phyloP scores from a whole-genome alignment of 2,329 filamentous ascomycete genomes.

The Neocucurbitaria cava region DNA sequence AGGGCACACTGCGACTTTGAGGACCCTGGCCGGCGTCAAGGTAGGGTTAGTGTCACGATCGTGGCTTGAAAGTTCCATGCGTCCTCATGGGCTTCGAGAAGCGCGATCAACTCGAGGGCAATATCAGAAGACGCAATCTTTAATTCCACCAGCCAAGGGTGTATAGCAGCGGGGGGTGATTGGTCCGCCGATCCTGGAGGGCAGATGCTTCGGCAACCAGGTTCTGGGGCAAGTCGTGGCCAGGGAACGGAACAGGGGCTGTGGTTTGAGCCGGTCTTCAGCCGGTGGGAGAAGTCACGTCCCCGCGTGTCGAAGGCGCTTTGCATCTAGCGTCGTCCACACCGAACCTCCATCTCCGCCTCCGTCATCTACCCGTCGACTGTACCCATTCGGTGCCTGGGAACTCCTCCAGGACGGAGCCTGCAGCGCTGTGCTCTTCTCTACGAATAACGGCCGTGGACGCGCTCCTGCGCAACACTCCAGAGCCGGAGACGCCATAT shows the following conservation, averaged over 20 bases:
- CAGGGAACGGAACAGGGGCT: not conserved
- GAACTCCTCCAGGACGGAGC: slow-evolving; percentile 26
- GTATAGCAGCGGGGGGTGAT: slow-evolving; percentile 23
- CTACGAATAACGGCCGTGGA: slow-evolving; percentile 18
- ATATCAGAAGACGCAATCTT: slow-evolving; percentile 41
- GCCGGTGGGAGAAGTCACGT: slow-evolving; percentile 13
- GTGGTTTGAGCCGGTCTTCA: not conserved
- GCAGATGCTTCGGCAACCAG: slow-evolving; percentile 17
- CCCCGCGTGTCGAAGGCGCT: not conserved
- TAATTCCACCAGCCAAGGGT: slow-evolving; percentile 34
- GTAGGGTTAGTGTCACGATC: slow-evolving; percentile 42
- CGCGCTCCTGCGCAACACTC: slow-evolving; percentile 10
- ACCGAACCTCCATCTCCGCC: slow-evolving; percentile 17
- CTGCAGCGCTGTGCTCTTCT: slow-evolving; percentile 33
- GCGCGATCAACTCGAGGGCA: slow-evolving; percentile 43
- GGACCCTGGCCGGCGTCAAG: slow-evolving; percentile 33
- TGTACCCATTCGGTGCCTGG: slow-evolving; percentile 23
- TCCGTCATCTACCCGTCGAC: slow-evolving; percentile 18
- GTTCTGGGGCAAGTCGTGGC: slow-evolving; percentile 21
- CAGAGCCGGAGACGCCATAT: slow-evolving; percentile 24
- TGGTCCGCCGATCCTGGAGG: slow-evolving; percentile 38
- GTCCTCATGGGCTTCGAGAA: slow-evolving; percentile 48
- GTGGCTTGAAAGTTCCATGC: slow-evolving; percentile 48
- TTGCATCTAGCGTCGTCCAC: slow-evolving; percentile 11
- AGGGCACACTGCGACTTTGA: slow-evolving; percentile 37